Conservation (phyloP, 179 eudicot species). For the Heliamphora pulchella region DNA sequence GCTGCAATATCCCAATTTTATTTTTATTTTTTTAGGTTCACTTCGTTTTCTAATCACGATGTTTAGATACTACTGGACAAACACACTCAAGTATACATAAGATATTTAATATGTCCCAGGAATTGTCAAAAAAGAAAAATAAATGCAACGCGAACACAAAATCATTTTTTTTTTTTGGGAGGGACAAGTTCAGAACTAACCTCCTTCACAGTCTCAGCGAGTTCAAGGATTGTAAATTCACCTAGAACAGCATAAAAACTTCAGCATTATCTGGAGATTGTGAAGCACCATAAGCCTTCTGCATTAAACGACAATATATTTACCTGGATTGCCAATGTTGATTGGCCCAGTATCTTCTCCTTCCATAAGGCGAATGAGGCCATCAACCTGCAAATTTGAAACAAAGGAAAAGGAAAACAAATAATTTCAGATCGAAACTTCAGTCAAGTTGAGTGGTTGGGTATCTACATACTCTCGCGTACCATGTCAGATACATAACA, state of each 20-base stretch:
- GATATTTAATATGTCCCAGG: neutral
- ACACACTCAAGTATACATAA: neutral
- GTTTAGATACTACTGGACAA: neutral
- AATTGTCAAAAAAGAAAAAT: neutral
- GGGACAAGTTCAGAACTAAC: slow-evolving; percentile 25
- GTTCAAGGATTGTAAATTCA: neutral
- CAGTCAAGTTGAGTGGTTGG: neutral
- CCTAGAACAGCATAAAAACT: slow-evolving; percentile 22
- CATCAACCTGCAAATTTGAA: slow-evolving; percentile 53
- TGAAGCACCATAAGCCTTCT: neutral
- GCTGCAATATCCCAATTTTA: slow-evolving; percentile 31
- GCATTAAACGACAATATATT: neutral
- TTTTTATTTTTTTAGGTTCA: neutral
- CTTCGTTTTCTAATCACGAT: neutral
- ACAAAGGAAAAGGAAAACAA: neutral
- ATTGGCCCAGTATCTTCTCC: slow-evolving; percentile 66
- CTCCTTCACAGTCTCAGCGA: slow-evolving; percentile 93
- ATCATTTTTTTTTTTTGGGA: too few species aligned
- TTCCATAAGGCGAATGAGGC: slow-evolving; percentile 67
- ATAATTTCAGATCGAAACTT: neutral
- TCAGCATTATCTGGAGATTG: neutral
- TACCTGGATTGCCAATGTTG: slow-evolving; percentile 68
- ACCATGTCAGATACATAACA: slow-evolving; percentile 50
- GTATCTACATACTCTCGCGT: neutral
- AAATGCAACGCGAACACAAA: too few species aligned